Evolutionary conservation across 345 rosid genomes (phyloP).

Genomic region (Camelina sativa): DNA sequence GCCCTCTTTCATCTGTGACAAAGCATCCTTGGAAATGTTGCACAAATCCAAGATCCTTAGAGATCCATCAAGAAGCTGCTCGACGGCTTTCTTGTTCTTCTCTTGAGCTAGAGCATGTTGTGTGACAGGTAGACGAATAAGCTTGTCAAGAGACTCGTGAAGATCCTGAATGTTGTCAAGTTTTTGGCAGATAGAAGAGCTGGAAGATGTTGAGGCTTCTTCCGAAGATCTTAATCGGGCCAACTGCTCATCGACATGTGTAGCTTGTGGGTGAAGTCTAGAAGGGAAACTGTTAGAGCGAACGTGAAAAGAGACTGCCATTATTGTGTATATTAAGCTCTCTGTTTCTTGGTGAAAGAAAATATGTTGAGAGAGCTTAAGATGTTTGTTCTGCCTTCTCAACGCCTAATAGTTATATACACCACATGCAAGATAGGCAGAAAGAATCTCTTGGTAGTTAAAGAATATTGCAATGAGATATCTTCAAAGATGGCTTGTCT

Average conservation of each 20-base stretch:
- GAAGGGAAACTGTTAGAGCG: conserved; percentile 47
- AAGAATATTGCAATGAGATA: no score
- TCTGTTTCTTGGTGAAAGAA: no score
- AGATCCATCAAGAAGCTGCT: conserved; percentile 49
- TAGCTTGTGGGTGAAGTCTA: conserved; percentile 30
- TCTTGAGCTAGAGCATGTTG: conserved; percentile 42
- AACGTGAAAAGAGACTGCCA: conserved; percentile 24
- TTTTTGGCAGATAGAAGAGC: conserved; percentile 21
- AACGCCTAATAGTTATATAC: no score
- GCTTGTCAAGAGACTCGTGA: conserved; percentile 41
- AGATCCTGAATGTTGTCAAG: conserved; percentile 41
- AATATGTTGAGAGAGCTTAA: no score
- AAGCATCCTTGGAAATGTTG: conserved; percentile 44
- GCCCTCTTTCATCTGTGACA: conserved; percentile 45
- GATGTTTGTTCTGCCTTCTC: no score
- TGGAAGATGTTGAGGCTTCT: conserved; percentile 41
- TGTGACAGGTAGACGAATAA: conserved; percentile 36
- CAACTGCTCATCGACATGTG: conserved; percentile 40
- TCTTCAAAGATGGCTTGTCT: conserved; percentile 35
- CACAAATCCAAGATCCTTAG: conserved; percentile 46
- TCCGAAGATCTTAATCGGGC: conserved; percentile 35
- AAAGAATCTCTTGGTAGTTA: no score
- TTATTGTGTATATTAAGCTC: background rate
- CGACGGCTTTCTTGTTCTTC: conserved; percentile 21
- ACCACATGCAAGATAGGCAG: no score